Evolutionary conservation across 495 filamentous ascomycete species (phyloP).

Genomic region (Xylaria palmicola): DNA sequence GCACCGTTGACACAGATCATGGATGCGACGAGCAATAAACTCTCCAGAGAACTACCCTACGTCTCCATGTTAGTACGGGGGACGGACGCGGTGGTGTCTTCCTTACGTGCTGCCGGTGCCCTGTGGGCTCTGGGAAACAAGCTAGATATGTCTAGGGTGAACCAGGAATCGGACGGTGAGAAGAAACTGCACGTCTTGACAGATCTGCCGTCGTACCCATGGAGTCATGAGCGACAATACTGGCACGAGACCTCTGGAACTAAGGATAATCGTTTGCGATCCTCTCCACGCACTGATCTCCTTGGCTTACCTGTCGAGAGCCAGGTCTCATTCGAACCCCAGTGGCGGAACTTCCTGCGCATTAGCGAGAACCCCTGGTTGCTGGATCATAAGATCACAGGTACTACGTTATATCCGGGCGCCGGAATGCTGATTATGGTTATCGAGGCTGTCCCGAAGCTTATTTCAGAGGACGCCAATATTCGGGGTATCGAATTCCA

Average conservation of each 20-base stretch:
- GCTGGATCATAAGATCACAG: constrained; percentile 39
- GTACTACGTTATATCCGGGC: constrained; percentile 48
- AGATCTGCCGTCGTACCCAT: constrained; percentile 40
- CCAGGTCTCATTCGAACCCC: constrained; percentile 35
- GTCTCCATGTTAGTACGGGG: constrained; percentile 30
- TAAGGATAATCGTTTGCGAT: constrained; percentile 41
- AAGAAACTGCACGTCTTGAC: constrained; percentile 25
- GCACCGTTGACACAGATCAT: constrained; percentile 53
- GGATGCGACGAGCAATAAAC: constrained; percentile 3
- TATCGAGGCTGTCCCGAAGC: constrained; percentile 47
- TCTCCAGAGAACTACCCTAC: constrained; percentile 23
- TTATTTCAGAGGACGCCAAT: constrained; percentile 22
- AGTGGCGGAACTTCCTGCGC: constrained; percentile 42
- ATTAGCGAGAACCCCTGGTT: constrained; percentile 48
- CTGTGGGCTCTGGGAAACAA: constrained; percentile 37
- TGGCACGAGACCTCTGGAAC: constrained; percentile 44
- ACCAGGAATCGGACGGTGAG: constrained; percentile 17
- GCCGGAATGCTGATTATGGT: constrained; percentile 52
- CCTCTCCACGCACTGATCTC: constrained; percentile 44
- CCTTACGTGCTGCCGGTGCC: constrained; percentile 33
- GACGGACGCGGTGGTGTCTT: constrained; percentile 25
- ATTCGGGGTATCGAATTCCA: constrained; percentile 18
- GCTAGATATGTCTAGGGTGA: constrained; percentile 39
- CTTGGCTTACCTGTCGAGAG: constrained; percentile 34
- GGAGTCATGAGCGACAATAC: constrained; percentile 42